Evolutionary conservation across 331 rosid species (phyloP).

Genomic region (Erythrophleum ivorense): DNA sequence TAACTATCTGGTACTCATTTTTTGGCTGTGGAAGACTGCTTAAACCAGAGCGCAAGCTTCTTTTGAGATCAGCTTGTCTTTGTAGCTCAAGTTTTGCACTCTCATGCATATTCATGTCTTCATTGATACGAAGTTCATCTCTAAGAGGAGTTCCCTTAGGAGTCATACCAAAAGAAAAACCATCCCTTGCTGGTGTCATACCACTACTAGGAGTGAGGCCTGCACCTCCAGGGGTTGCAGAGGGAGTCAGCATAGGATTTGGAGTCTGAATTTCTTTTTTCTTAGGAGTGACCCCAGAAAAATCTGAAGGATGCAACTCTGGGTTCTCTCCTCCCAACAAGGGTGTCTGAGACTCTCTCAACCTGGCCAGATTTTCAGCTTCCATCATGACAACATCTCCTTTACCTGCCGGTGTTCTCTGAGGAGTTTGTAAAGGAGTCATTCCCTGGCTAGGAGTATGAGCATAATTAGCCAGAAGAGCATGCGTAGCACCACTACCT

Average conservation of each 20-base stretch:
- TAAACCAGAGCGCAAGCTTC: constrained; percentile 72
- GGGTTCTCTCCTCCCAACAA: constrained; percentile 95
- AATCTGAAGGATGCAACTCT: constrained; percentile 93
- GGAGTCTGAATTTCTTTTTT: constrained; percentile 84
- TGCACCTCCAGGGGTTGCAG: constrained; percentile 84
- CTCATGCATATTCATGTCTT: constrained; percentile 73
- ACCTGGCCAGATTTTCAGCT: constrained; percentile 92
- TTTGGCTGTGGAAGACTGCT: constrained; percentile 78
- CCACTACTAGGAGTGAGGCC: constrained; percentile 83
- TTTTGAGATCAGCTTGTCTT: constrained; percentile 76
- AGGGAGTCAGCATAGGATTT: constrained; percentile 85
- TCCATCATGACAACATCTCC: constrained; percentile 98
- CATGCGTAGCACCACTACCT: constrained; percentile 89
- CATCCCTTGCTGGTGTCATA: constrained; percentile 91
- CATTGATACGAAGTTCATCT: constrained; percentile 88
- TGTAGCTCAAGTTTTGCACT: constrained; percentile 72
- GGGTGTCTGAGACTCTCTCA: constrained; percentile 98
- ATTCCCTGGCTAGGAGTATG: constrained; percentile 80
- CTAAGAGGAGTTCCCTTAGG: constrained; percentile 92
- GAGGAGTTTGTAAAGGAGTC: constrained; percentile 89
- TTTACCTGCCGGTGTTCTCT: constrained; percentile 93
- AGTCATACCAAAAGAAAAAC: constrained; percentile 73
- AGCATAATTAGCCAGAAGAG: constrained; percentile 89
- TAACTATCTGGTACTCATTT: constrained; percentile 87
- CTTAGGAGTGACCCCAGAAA: constrained; percentile 97